Conservation (phyloP, 176 grass and related monocot genomes). For the Aegilops bicornis region DNA sequence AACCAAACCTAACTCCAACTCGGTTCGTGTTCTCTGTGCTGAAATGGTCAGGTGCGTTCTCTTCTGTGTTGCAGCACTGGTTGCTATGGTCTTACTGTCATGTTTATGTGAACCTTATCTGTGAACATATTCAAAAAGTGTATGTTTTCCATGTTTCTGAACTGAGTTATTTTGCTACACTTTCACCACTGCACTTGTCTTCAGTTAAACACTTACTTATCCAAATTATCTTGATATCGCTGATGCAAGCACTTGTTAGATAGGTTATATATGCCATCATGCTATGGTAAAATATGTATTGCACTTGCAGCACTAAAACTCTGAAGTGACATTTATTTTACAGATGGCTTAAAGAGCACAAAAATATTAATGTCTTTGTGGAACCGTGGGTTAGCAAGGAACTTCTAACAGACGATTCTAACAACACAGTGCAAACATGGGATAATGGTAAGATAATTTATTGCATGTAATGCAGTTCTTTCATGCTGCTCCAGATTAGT, state of each 20-base stretch:
- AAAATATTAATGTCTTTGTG: conserved; percentile 85
- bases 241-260: conserved; percentile 6
- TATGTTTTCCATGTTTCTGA: conserved; percentile 9
- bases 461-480: background rate
- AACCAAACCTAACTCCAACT: conserved; percentile 89
- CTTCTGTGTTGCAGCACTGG: conserved; percentile 12
- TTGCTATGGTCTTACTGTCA: background rate
- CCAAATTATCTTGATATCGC: conserved; percentile 2
- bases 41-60: conserved; percentile 93
- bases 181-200: conserved; percentile 3
- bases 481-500: conserved; percentile 1
- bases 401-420: conserved; percentile 58
- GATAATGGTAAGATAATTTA: conserved; percentile 69
- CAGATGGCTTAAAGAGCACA: conserved; percentile 87
- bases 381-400: conserved; percentile 84
- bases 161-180: background rate
- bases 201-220: background rate
- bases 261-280: conserved; percentile 2
- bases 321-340: conserved; percentile 12
- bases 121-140: background rate
- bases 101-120: conserved; percentile 4
- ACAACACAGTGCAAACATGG: conserved; percentile 80
- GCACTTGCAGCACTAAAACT: background rate
- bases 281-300: background rate
- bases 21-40: conserved; percentile 66